A percentile compares a stretch with the other conserved stretches of the same genome.
Conservation (phyloP, 768 basidiomycete species). For the Pulveroboletus sp. region DNA sequence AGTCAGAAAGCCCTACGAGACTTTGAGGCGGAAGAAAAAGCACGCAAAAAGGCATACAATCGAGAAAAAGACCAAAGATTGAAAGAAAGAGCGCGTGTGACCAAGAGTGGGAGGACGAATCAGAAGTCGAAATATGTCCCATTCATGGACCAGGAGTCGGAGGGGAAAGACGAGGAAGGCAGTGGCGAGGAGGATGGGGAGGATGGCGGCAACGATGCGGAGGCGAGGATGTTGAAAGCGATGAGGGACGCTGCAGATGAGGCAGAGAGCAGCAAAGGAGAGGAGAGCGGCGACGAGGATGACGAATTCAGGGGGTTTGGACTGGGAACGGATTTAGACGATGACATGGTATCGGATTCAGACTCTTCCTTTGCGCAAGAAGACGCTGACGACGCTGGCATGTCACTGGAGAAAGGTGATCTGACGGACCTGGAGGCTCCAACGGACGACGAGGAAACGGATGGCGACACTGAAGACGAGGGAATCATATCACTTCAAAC, state of each 20-base stretch:
- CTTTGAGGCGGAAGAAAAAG: constrained; percentile 36
- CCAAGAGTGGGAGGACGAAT: constrained; percentile 4
- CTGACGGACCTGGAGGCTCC: constrained; percentile 10
- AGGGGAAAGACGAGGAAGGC: constrained; percentile 21
- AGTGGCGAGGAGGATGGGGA: constrained; percentile 22
- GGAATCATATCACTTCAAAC: not conserved
- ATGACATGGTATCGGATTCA: constrained; percentile 9
- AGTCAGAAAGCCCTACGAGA: constrained; percentile 34
- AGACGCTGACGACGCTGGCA: constrained; percentile 14
- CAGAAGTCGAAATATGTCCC: constrained; percentile 14
- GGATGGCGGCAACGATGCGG: constrained; percentile 19
- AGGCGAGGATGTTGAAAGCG: constrained; percentile 24
- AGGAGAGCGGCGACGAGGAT: constrained; percentile 19
- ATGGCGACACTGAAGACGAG: constrained; percentile 10
- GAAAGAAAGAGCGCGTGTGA: constrained; percentile 43
- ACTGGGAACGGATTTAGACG: constrained; percentile 8
- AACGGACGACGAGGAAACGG: constrained; percentile 19
- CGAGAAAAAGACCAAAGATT: constrained; percentile 43
- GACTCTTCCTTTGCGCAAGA: constrained; percentile 12
- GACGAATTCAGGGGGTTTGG: constrained; percentile 11
- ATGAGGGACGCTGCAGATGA: constrained; percentile 29
- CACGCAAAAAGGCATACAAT: constrained; percentile 42
- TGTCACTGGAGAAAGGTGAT: too few species aligned
- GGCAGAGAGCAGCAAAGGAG: constrained; percentile 11
- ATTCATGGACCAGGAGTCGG: constrained; percentile 4